These are phyloP conservation scores for Macrocybe sp. DNA, from an alignment of 1,284 basidiomycete species.

Conservation along the genomic window DNA sequence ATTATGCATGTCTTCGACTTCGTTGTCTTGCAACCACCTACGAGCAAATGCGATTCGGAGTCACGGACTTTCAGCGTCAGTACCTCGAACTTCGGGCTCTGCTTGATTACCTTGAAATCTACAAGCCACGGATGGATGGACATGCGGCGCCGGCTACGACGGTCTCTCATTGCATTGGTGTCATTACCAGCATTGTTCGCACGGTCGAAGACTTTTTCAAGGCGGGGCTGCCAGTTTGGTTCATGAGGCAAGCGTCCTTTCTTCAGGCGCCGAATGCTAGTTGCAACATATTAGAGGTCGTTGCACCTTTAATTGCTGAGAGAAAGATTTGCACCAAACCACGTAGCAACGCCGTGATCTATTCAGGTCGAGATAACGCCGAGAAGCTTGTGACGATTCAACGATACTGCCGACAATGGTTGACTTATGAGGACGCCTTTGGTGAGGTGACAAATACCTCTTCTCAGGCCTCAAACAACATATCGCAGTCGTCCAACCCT, in stretches of 20 bases:
- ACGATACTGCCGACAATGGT: too few relatives aligned
- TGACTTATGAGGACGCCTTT: too few relatives aligned
- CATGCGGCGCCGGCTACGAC: neutral
- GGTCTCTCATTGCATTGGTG: neutral
- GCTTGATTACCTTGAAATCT: slow-evolving; percentile 5
- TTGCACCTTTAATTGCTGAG: too few relatives aligned
- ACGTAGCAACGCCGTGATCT: too few relatives aligned
- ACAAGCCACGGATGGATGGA: slow-evolving; percentile 8
- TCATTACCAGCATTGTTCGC: neutral
- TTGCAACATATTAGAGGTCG: too few relatives aligned
- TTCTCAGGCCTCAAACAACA: too few relatives aligned
- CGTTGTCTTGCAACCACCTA: neutral
- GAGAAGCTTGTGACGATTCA: too few relatives aligned
- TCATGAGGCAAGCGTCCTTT: neutral
- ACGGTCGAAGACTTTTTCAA: neutral
- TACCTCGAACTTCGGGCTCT: slow-evolving; percentile 5
- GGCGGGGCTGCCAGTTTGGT: slow-evolving; percentile 2
- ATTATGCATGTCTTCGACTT: neutral
- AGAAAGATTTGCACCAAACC: too few relatives aligned
- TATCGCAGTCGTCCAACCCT: too few relatives aligned
- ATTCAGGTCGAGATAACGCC: too few relatives aligned
- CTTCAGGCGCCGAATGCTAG: too few relatives aligned
- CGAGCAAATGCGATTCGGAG: neutral
- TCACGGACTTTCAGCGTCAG: slow-evolving; percentile 1
- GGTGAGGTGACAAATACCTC: too few relatives aligned